Percentiles rank a stretch among this genome's conserved stretches.
These are phyloP conservation scores for Solanum raphanifolium DNA, from an alignment of 257 asterid genomes.

Conservation along the genomic window DNA sequence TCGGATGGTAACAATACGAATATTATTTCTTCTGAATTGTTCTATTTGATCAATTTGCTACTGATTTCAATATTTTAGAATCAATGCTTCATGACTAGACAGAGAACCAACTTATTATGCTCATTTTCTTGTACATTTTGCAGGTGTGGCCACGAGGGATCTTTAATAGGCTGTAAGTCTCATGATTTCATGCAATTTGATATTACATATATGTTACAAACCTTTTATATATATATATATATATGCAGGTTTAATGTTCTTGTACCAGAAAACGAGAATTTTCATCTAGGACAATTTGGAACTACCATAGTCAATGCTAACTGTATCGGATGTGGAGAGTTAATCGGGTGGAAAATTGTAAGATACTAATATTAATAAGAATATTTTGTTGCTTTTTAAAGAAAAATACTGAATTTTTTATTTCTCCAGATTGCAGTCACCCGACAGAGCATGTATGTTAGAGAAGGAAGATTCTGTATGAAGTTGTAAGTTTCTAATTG, in stretches of 20 bases:
- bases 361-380: neutral
- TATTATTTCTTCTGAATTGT: neutral
- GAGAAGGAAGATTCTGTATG: neutral
- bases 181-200: neutral
- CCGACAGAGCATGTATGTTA: neutral
- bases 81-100: neutral
- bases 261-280: neutral
- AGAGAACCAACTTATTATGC: neutral
- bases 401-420: neutral
- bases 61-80: neutral
- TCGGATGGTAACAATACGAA: neutral
- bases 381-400: neutral
- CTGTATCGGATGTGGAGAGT: neutral
- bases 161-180: neutral
- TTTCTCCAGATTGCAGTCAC: neutral
- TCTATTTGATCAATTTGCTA: neutral
- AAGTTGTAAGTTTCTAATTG: neutral
- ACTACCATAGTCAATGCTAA: neutral
- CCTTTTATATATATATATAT: too few species aligned
- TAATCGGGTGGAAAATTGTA: neutral
- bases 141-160: neutral
- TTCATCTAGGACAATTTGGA: neutral
- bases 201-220: too few species aligned
- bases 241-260: neutral
- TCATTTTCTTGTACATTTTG: neutral